phyloP scores from a whole-genome alignment of 148 eudicot genomes.

The Camellia lanceoleosa region DNA sequence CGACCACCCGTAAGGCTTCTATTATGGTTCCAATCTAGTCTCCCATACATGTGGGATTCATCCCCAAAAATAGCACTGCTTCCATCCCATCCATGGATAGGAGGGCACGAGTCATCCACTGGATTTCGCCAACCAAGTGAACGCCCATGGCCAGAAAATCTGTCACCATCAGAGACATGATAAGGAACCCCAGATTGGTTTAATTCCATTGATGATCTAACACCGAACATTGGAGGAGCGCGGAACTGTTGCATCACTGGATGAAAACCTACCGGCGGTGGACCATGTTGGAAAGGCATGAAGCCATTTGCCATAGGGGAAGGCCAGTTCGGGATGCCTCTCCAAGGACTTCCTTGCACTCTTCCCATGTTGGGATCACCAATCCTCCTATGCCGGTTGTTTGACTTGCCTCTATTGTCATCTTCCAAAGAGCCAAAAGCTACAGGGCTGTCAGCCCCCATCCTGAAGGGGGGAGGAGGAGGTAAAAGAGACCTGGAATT shows the following conservation, averaged over 20 bases:
- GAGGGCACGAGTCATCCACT: constrained; percentile 50
- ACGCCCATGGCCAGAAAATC: constrained; percentile 61
- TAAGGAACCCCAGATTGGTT: constrained; percentile 69
- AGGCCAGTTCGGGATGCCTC: constrained; percentile 82
- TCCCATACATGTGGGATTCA: constrained; percentile 57
- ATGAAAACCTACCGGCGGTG: constrained; percentile 71
- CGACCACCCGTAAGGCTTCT: constrained; percentile 40
- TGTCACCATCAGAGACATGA: constrained; percentile 63
- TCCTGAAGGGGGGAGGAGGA: constrained; percentile 62
- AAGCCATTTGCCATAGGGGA: constrained; percentile 75
- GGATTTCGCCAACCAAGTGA: constrained; percentile 77
- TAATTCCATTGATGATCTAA: constrained; percentile 73
- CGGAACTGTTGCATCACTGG: constrained; percentile 72
- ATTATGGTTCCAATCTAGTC: constrained; percentile 42
- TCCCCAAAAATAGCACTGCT: constrained; percentile 63
- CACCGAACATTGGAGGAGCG: constrained; percentile 57
- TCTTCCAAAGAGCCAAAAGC: constrained; percentile 51
- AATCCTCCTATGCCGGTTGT: constrained; percentile 64
- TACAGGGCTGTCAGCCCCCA: constrained; percentile 64
- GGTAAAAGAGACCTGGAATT: constrained; percentile 53
- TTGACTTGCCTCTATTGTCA: constrained; percentile 59
- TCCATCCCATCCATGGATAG: constrained; percentile 77
- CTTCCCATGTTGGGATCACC: constrained; percentile 70
- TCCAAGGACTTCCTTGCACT: constrained; percentile 74
- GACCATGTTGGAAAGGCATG: constrained; percentile 78